Base-by-base conservation (phyloP, 1,284 basidiomycete genomes). In the Naganishia sp. region DNA sequence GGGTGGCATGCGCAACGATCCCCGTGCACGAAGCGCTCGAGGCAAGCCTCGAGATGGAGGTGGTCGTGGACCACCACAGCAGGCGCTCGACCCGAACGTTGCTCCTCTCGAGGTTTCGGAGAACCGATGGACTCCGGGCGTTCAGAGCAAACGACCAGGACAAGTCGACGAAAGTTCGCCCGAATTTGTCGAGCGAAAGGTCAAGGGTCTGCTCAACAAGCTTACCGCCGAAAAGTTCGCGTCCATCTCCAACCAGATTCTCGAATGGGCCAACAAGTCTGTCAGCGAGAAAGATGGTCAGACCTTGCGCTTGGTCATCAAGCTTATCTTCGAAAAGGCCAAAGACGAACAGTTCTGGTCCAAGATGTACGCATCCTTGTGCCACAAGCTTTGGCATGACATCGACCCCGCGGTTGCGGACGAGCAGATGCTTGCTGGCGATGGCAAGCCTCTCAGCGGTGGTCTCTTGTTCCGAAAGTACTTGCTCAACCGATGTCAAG, bases 201-300 rank as follows among this genome's bases (percentile, higher is more conserved):
- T 98, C 83, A 94, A 92, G 81, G 83, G 83, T 61, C 81, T 97
- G 69, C 88, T 99, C 75, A 98, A 98, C 86, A 97, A 95, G 83
- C 86, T 98, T 56, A 95, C 94, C 1, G 89, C 94, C 85, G 93
- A 97, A 83, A 92, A 91, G 77, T 98, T 98, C 83, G 92, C 95
- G 72, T 89, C 90, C 7, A 96, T 98, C 74, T 94, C 90, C 6
- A 85, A 89, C 74, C 92, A 96, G 80, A 93, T 97, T 75, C 89
- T 97, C 71, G 82, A 85, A 21, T 97, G 90, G 90, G 94, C 93
- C 51, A 96, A 98, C 85, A 92, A 88, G 82, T 93, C 90, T 7
- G 87, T 89, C 80, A 85, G 88, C 72, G 94, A 99, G 84, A 90
- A 86, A 76, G 92, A 98, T 76, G 94, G 94, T 3, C 86, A 90